A percentile compares a stretch with the other conserved stretches of the same genome.
phyloP scores from a whole-genome alignment of 2,329 filamentous ascomycete species.

The Stemphylium beticola region DNA sequence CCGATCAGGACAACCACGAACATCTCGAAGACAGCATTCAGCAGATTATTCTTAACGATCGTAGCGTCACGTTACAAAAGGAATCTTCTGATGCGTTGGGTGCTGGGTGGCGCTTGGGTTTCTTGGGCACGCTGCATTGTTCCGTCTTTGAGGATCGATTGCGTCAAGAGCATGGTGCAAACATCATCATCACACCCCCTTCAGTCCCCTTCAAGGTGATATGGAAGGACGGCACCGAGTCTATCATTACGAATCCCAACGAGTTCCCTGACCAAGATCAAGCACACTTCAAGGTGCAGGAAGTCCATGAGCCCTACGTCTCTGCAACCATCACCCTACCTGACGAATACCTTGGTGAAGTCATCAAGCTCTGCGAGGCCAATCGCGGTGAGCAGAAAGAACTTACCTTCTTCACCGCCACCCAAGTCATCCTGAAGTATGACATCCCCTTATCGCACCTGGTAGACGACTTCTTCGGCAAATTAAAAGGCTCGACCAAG shows the following conservation, averaged over 20 bases:
- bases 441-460: conserved; percentile 85
- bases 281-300: conserved; percentile 60
- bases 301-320: conserved; percentile 77
- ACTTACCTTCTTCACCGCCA: conserved; percentile 87
- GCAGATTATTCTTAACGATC: conserved; percentile 91
- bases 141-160: conserved; percentile 98
- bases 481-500: conserved; percentile 90
- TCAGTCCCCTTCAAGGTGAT: conserved; percentile 90
- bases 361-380: conserved; percentile 91
- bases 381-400: conserved; percentile 88
- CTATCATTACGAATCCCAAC: conserved; percentile 82
- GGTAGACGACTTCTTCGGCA: conserved; percentile 97
- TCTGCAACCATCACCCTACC: conserved; percentile 86
- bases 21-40: conserved; percentile 92
- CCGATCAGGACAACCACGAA: conserved; percentile 84
- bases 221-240: conserved; percentile 77
- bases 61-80: conserved; percentile 91
- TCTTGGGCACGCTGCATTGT: conserved; percentile 95
- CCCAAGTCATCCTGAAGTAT: conserved; percentile 94
- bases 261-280: conserved; percentile 80
- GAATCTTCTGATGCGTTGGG: conserved; percentile 93
- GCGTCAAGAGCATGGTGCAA: conserved; percentile 90
- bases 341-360: conserved; percentile 90
- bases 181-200: conserved; percentile 95
- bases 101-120: conserved; percentile 91